Base-by-base conservation (phyloP, 768 basidiomycete species). In the Boletus pseudo-olivaceus region DNA sequence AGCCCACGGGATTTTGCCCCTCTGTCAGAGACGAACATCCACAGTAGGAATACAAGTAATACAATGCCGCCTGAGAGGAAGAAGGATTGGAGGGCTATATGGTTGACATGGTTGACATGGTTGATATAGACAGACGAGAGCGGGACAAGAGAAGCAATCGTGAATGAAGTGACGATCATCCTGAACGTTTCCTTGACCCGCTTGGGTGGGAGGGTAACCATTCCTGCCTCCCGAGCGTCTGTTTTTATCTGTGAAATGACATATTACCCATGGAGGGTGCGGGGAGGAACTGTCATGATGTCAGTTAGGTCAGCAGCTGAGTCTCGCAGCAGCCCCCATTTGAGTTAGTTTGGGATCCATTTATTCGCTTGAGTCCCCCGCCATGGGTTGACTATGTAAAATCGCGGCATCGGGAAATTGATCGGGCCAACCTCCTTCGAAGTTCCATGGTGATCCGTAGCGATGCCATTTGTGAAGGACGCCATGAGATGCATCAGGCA, bases 1-100 rank as follows among this genome's bases (percentile, higher is more conserved):
- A 62, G 15, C 30, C 49, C 56, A 17, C 33, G 27, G 15, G 51
- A n/a, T n/a, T 40, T 59, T 35, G 55, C 4, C 40, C 33, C 46
- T 34, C 30, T 50, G 17, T 32, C 27, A 2, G 47, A 46, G 42
- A 47, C 26, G 38, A 62, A 35, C 15, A 40, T 35, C 50, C 47
- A 62, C 1, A 58, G 29, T 1, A 61, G 15, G 23, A 54, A 17
- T 29, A 40, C 14, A 39, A 19, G 39, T 2, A 57, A 29, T 19
- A 56, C 26, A 49, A 58, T 23, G 35, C 20, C 47, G 1, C 17
- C 49, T 2, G n/a, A 35, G 23, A 53, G 15, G 19, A 56, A 17
- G 42, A 49, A 8, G 26, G 27, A 20, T 17, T 27, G 47, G 37
- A 32, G 41, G 20, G 34, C 27, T 32, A 35, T 34, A 37, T 44